These are phyloP conservation scores for Diplodia mutila DNA, from an alignment of 2,329 filamentous ascomycete species.

Conservation along the genomic window DNA sequence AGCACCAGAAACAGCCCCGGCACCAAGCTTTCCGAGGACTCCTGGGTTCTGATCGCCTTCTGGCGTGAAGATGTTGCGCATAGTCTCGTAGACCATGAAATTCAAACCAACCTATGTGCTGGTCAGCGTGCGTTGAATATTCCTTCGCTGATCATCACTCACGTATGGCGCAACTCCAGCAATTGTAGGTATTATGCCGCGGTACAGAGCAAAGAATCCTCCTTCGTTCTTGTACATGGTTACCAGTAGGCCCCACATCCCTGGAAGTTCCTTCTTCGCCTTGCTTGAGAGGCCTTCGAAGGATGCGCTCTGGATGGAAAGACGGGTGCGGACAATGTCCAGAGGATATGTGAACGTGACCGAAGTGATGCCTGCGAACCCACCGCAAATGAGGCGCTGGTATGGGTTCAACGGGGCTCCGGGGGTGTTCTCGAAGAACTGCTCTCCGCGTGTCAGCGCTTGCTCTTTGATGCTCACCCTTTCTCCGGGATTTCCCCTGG, in stretches of 20 bases:
- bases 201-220: slow-evolving; percentile 82
- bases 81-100: slow-evolving; percentile 97
- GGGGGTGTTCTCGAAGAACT: slow-evolving; percentile 77
- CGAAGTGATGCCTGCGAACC: slow-evolving; percentile 90
- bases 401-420: slow-evolving; percentile 74
- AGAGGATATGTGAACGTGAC: slow-evolving; percentile 95
- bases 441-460: slow-evolving; percentile 20
- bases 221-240: slow-evolving; percentile 92
- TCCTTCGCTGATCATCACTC: slow-evolving; percentile 45
- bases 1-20: slow-evolving; percentile 92
- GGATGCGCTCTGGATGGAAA: slow-evolving; percentile 97
- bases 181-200: slow-evolving; percentile 90
- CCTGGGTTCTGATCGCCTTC: slow-evolving; percentile 85
- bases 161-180: slow-evolving; percentile 93
- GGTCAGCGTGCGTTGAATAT: slow-evolving; percentile 43
- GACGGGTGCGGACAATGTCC: slow-evolving; percentile 92
- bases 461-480: not conserved
- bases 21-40: slow-evolving; percentile 78
- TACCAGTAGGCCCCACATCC: slow-evolving; percentile 85
- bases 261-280: slow-evolving; percentile 66
- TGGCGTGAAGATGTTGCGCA: slow-evolving; percentile 80
- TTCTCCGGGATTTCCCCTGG: too few relatives aligned
- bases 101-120: slow-evolving; percentile 79
- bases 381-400: slow-evolving; percentile 84
- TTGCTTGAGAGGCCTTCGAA: slow-evolving; percentile 70